Evolutionary conservation across 768 basidiomycete genomes (phyloP).

Genomic region (Trametes cubensis): DNA sequence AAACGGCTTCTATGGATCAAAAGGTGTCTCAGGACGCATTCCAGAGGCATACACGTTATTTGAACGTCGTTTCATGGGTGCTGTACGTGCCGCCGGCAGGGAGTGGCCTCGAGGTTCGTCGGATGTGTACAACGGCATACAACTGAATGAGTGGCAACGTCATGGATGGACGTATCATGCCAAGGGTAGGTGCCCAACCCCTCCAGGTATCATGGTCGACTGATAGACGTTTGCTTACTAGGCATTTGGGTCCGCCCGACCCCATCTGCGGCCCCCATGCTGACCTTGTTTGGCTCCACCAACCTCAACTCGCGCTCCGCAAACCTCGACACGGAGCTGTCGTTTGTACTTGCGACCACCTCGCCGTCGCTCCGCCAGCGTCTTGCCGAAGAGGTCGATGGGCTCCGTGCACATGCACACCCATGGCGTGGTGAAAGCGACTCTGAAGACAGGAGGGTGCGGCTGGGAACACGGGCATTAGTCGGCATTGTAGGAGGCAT

Average conservation of each 20-base stretch:
- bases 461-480: constrained; percentile 64
- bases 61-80: constrained; percentile 81
- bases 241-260: constrained; percentile 84
- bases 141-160: constrained; percentile 85
- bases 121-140: constrained; percentile 50
- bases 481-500: constrained; percentile 69
- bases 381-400: constrained; percentile 56
- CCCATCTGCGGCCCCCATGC: constrained; percentile 50
- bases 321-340: constrained; percentile 89
- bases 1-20: constrained; percentile 92
- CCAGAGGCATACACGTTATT: constrained; percentile 93
- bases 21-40: constrained; percentile 88
- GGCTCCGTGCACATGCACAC: constrained; percentile 50
- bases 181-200: constrained; percentile 66
- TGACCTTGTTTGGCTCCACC: constrained; percentile 92
- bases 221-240: constrained; percentile 33
- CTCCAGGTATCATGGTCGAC: not conserved
- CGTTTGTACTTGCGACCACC: constrained; percentile 79
- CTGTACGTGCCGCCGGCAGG: constrained; percentile 52
- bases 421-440: constrained; percentile 58
- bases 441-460: constrained; percentile 50
- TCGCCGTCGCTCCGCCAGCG: constrained; percentile 50
- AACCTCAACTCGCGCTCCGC: constrained; percentile 93
- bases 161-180: constrained; percentile 98
- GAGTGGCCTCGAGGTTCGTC: constrained; percentile 26